Base-by-base conservation (phyloP, 306 rosid genomes). In the Fragaria vesca region DNA sequence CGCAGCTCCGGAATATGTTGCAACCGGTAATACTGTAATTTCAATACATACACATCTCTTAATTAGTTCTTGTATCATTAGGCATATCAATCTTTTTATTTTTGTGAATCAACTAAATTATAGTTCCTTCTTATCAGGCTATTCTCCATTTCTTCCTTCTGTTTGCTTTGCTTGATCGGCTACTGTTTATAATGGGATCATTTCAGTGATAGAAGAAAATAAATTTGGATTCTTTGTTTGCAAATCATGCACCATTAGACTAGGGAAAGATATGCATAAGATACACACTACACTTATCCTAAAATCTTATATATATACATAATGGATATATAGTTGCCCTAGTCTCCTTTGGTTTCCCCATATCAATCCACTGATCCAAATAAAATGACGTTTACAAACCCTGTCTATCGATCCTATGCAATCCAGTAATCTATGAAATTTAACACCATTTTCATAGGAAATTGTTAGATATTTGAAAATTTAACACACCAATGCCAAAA, bases 1-100 rank as follows among this genome's bases (percentile, higher is more conserved):
- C 1, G 91, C 98, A 0, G 99, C 97, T 28, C 99, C 99, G 0
- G 99, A 95, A 52, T 95, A 95, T 8, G 65, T 95, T 24, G 97
- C 93, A 38, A 91, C 97, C 0, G 98, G 98, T 89, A 74, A 66
- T 11, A 3, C 62, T 38, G 12, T 21, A 18, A 11, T 36, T 17
- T 17, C 2, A 4, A 62, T 34, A 34, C 26, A 17, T 66, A 32
- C 15, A 48, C 51, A 30, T 13, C 9, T 62, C 68, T 30, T 62
- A 24, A 24, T 24, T 24, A 42, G 15, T 28, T 16, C 11, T 32
- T 15, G 2, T 30, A 2, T 20, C 61, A 55, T n/a, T 54, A 54
- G n/a, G 61, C 17, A 43, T 8, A 3, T 7, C 51, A 20, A 4
- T 51, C 57, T 16, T 20, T 18, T 47, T 47, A 47, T 17, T 51